Conservation (phyloP, 805 yeast genomes). For the Nakazawaea molendinolei region DNA sequence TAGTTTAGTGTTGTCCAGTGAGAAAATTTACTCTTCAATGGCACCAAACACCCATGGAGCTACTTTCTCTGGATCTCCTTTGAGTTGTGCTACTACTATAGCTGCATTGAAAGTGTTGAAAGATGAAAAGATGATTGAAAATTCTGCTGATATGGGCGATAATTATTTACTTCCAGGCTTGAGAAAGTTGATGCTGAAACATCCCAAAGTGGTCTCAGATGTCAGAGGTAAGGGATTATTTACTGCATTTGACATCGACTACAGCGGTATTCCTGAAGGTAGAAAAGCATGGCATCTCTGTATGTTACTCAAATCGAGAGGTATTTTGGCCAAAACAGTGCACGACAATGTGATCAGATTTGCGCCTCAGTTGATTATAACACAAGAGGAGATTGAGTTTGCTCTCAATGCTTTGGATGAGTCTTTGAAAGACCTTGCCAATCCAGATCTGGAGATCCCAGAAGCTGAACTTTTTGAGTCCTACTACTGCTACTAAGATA, state of each 20-base stretch:
- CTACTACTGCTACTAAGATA: background rate
- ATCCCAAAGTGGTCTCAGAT: constrained; percentile 16
- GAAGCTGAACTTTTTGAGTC: background rate
- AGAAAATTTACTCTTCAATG: constrained; percentile 20
- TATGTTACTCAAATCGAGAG: constrained; percentile 21
- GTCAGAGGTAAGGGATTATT: constrained; percentile 21
- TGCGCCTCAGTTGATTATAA: constrained; percentile 19
- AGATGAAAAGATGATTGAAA: constrained; percentile 19
- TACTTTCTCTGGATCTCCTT: constrained; percentile 24
- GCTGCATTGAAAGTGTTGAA: constrained; percentile 22
- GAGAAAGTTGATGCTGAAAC: constrained; percentile 11
- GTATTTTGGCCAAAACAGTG: constrained; percentile 21
- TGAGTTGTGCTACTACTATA: constrained; percentile 20
- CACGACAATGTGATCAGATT: constrained; percentile 17
- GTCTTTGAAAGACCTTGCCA: constrained; percentile 14
- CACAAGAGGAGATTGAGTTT: constrained; percentile 15
- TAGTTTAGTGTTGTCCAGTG: constrained; percentile 17
- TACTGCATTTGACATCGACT: constrained; percentile 19
- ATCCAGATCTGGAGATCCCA: background rate
- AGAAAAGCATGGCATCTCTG: constrained; percentile 20
- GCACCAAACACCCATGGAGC: constrained; percentile 23
- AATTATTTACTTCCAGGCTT: constrained; percentile 15
- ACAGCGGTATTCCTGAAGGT: constrained; percentile 12
- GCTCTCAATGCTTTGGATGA: constrained; percentile 16
- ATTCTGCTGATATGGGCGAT: constrained; percentile 15